Evolutionary conservation across 164 flowering plant genomes (phyloP).

Genomic region (Vitis rupestris): DNA sequence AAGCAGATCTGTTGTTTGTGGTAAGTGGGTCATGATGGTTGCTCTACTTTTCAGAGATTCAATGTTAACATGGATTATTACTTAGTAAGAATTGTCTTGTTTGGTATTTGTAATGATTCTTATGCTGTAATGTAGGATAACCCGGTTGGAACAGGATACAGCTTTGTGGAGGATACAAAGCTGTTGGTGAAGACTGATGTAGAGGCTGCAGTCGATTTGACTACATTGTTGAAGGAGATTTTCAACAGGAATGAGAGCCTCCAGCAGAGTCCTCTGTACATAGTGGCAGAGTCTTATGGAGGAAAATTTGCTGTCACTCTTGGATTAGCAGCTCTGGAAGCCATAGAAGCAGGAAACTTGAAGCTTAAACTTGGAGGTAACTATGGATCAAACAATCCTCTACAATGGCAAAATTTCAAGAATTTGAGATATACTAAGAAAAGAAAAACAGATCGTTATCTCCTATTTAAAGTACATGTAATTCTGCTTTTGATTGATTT

Average conservation of each 20-base stretch:
- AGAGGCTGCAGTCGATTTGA: conserved; percentile 80
- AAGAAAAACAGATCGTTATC: too few relatives aligned
- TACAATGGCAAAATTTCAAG: too few relatives aligned
- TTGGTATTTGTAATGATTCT: neutral
- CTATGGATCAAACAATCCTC: neutral
- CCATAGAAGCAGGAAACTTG: conserved; percentile 62
- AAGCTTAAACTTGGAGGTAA: conserved; percentile 85
- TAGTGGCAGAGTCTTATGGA: conserved; percentile 93
- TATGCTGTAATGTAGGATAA: conserved; percentile 50
- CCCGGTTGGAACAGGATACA: conserved; percentile 93
- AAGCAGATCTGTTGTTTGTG: conserved; percentile 59
- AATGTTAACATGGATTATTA: neutral
- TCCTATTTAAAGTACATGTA: too few relatives aligned
- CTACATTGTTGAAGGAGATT: conserved; percentile 50
- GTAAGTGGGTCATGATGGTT: conserved; percentile 15
- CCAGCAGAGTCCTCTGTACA: conserved; percentile 64
- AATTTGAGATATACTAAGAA: too few relatives aligned
- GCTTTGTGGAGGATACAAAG: conserved; percentile 66
- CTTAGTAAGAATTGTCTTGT: neutral
- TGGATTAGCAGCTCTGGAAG: conserved; percentile 58
- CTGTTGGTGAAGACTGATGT: conserved; percentile 70
- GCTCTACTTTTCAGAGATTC: neutral
- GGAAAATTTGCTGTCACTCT: conserved; percentile 86
- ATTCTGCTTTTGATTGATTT: too few relatives aligned
- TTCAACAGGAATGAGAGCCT: conserved; percentile 53